Evolutionary conservation across 768 basidiomycete species (phyloP).

Genomic region (Lepiota venenata): DNA sequence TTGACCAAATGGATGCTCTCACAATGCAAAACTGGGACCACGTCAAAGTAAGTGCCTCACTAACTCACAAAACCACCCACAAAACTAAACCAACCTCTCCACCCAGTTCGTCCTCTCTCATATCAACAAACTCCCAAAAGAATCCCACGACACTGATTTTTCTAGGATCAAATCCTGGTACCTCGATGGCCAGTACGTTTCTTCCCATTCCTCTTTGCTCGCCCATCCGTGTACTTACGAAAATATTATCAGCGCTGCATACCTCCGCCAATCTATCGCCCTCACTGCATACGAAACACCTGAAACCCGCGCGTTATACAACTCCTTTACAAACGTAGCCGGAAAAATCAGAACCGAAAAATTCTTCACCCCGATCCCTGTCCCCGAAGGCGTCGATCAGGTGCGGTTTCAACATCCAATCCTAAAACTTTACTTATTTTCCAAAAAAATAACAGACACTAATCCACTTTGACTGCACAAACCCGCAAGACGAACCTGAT

Average conservation of each 20-base stretch:
- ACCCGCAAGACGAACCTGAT: constrained; percentile 77
- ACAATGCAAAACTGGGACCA: constrained; percentile 99
- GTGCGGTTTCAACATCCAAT: constrained; percentile 33
- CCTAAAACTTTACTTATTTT: background rate
- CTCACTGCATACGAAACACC: constrained; percentile 88
- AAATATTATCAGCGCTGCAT: constrained; percentile 57
- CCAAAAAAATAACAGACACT: constrained; percentile 61
- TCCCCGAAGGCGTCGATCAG: constrained; percentile 84
- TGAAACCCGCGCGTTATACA: constrained; percentile 80
- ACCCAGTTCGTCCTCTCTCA: constrained; percentile 78
- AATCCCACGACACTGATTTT: constrained; percentile 93
- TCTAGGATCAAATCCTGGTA: constrained; percentile 98
- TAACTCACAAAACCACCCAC: background rate
- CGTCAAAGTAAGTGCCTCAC: constrained; percentile 60
- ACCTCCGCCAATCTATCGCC: constrained; percentile 87
- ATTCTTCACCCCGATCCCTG: constrained; percentile 67
- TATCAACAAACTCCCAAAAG: constrained; percentile 87
- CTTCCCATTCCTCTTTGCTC: background rate
- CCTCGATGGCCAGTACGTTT: constrained; percentile 78
- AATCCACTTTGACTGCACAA: constrained; percentile 66
- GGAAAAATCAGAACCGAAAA: constrained; percentile 77
- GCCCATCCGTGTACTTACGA: too few relatives aligned
- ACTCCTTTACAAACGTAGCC: constrained; percentile 76
- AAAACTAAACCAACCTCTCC: background rate
- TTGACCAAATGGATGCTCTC: constrained; percentile 91